Conservation (phyloP, 2,329 filamentous ascomycete genomes). For the Colletotrichum endophyticum region DNA sequence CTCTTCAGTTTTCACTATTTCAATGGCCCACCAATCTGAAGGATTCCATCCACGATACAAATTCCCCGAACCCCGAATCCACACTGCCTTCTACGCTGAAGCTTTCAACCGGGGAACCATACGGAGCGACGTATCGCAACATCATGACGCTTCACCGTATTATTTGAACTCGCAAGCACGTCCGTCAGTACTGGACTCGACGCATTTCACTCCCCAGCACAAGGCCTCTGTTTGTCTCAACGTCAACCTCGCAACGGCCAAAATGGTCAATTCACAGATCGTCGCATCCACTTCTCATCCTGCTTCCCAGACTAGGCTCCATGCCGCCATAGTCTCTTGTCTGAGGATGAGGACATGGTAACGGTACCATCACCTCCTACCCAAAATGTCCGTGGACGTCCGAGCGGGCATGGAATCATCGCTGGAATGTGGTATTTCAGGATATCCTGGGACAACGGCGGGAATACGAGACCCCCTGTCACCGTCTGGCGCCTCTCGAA, state of each 20-base stretch:
- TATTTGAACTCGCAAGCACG: background rate
- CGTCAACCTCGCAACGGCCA: background rate
- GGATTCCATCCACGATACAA: background rate
- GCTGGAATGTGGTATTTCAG: constrained; percentile 1
- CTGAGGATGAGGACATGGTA: background rate
- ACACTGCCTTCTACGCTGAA: background rate
- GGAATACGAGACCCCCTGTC: background rate
- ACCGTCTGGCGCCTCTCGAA: background rate
- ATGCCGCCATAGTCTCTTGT: background rate
- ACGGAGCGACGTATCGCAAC: background rate
- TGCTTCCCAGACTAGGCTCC: background rate
- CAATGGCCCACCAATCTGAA: background rate
- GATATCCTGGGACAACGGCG: constrained; percentile 5
- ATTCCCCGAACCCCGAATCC: background rate
- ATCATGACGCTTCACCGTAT: background rate
- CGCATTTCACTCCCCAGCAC: background rate
- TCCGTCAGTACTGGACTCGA: background rate
- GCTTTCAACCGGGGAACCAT: background rate
- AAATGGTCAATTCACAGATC: background rate
- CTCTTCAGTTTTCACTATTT: background rate
- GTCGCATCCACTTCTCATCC: background rate
- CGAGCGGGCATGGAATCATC: background rate
- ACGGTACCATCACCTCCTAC: background rate
- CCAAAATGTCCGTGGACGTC: constrained; percentile 12
- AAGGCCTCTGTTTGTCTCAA: background rate